Percentiles rank a stretch among this genome's conserved stretches.
Evolutionary conservation across 2,329 filamentous ascomycete species (phyloP).

Genomic region (Mycogone perniciosa): DNA sequence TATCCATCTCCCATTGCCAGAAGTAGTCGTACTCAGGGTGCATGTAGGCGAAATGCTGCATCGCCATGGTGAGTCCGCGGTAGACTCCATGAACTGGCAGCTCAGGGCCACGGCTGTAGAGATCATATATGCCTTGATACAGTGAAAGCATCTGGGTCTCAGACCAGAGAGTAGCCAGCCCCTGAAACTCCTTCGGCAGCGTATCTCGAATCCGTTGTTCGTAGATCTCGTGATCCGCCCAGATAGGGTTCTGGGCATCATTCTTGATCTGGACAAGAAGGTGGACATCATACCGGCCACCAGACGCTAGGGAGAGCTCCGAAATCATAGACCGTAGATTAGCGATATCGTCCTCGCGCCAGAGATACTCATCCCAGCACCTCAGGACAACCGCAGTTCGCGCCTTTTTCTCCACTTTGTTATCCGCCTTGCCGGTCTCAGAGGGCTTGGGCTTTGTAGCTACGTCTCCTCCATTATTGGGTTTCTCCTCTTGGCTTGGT

Average conservation of each 20-base stretch:
- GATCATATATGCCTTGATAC: slow-evolving; percentile 81
- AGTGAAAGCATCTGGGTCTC: slow-evolving; percentile 87
- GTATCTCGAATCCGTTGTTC: slow-evolving; percentile 59
- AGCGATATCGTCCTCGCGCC: slow-evolving; percentile 72
- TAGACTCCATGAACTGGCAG: slow-evolving; percentile 88
- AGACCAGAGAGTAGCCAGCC: slow-evolving; percentile 87
- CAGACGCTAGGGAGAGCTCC: slow-evolving; percentile 73
- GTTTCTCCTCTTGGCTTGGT: background rate
- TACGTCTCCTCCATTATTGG: background rate
- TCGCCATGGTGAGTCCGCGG: slow-evolving; percentile 85
- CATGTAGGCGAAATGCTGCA: slow-evolving; percentile 85
- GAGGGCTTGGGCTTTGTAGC: slow-evolving; percentile 2
- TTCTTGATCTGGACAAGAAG: slow-evolving; percentile 79
- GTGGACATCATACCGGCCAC: slow-evolving; percentile 81
- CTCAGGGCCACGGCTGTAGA: slow-evolving; percentile 57
- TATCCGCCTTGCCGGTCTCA: slow-evolving; percentile 9
- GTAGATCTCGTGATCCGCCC: slow-evolving; percentile 67
- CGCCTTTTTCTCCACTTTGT: slow-evolving; percentile 20
- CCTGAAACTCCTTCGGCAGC: slow-evolving; percentile 78
- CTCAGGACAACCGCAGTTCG: slow-evolving; percentile 72
- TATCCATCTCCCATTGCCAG: slow-evolving; percentile 96
- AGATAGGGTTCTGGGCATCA: slow-evolving; percentile 67
- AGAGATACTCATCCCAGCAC: slow-evolving; percentile 74
- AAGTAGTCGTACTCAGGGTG: slow-evolving; percentile 88
- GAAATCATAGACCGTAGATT: slow-evolving; percentile 78